Percentiles rank a stretch among this genome's conserved stretches.
phyloP scores from a whole-genome alignment of 192 early-diverging fungal genomes.

The Linnemannia schmuckeri region DNA sequence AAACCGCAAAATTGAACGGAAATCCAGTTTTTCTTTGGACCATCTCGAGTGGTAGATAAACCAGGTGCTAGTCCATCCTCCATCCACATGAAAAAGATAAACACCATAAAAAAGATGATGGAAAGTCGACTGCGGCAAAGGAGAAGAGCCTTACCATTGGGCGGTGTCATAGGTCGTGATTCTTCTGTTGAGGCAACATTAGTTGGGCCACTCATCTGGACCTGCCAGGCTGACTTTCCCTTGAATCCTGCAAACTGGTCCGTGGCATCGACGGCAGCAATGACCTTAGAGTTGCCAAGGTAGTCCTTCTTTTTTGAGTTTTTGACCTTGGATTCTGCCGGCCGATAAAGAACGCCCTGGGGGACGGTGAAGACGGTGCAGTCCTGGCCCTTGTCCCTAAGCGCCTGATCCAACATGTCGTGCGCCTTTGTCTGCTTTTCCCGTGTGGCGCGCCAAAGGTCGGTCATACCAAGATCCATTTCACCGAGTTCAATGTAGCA shows the following conservation, averaged over 20 bases:
- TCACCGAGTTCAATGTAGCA: constrained; percentile 84
- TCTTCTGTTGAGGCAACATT: constrained; percentile 56
- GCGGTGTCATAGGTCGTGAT: constrained; percentile 36
- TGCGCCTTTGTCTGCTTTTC: constrained; percentile 78
- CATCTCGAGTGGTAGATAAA: neutral
- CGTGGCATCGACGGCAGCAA: constrained; percentile 77
- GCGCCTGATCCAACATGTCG: constrained; percentile 77
- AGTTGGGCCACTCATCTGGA: constrained; percentile 58
- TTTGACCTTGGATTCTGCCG: constrained; percentile 87
- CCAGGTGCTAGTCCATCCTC: neutral
- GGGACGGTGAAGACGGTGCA: constrained; percentile 87
- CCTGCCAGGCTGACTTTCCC: constrained; percentile 58
- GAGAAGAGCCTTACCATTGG: constrained; percentile 28
- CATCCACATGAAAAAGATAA: neutral
- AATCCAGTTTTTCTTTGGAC: neutral
- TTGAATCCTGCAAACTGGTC: constrained; percentile 77
- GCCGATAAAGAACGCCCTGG: constrained; percentile 83
- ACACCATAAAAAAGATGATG: neutral
- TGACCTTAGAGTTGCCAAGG: constrained; percentile 84
- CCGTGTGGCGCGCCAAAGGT: constrained; percentile 77
- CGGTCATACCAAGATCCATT: constrained; percentile 75
- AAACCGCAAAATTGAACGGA: neutral
- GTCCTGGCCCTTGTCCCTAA: constrained; percentile 68
- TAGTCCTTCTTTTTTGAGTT: constrained; percentile 85
- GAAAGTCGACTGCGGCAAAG: neutral